phyloP scores from a whole-genome alignment of 2,329 filamentous ascomycete species.

The Aureobasidium sp. region DNA sequence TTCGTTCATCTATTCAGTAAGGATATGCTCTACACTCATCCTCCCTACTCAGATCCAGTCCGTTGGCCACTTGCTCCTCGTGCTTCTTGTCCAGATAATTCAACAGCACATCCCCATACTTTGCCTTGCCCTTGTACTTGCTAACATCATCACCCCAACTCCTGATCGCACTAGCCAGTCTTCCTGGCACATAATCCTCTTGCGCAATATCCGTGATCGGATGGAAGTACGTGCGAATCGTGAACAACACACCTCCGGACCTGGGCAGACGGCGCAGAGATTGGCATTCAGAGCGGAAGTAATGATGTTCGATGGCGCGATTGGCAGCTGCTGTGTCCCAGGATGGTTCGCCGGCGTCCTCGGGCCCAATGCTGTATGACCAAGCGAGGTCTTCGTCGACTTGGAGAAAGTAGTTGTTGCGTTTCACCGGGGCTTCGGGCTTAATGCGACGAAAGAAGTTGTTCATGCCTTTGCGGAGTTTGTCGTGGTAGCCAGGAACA shows the following conservation, averaged over 20 bases:
- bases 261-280: constrained; percentile 43
- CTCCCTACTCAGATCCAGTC: constrained; percentile 53
- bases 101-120: constrained; percentile 63
- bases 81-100: constrained; percentile 70
- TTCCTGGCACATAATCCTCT: constrained; percentile 68
- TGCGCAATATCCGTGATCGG: constrained; percentile 57
- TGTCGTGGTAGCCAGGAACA: constrained; percentile 63
- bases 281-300: constrained; percentile 69
- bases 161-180: constrained; percentile 66
- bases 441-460: constrained; percentile 68
- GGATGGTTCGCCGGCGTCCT: constrained; percentile 54
- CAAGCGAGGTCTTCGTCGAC: constrained; percentile 70
- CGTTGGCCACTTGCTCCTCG: constrained; percentile 59
- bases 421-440: constrained; percentile 55
- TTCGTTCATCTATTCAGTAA: constrained; percentile 28
- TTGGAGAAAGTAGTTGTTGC: constrained; percentile 85
- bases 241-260: constrained; percentile 52
- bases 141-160: constrained; percentile 75
- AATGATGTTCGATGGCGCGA: constrained; percentile 62
- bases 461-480: constrained; percentile 68
- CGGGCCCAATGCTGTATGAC: constrained; percentile 65
- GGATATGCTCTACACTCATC: constrained; percentile 56
- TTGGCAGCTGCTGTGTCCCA: constrained; percentile 73
- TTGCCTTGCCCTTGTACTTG: constrained; percentile 68
- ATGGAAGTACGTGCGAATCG: constrained; percentile 71